These are phyloP conservation scores for Hypoxylon rubiginosum DNA, from an alignment of 2,329 filamentous ascomycete species.

Conservation along the genomic window DNA sequence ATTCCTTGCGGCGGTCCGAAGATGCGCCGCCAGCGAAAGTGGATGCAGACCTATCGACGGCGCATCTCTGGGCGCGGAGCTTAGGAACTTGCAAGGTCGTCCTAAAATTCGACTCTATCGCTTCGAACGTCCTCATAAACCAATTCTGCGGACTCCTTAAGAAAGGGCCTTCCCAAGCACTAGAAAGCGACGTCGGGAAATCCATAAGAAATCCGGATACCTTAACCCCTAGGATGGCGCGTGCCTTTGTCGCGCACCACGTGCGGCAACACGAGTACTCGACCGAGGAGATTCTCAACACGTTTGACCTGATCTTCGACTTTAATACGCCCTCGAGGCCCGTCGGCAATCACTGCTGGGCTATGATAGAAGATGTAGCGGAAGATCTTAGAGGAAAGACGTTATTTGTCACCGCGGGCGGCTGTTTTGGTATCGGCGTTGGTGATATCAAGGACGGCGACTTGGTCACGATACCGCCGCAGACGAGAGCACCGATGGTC, in stretches of 20 bases:
- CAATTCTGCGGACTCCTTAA: background rate
- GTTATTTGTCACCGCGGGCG: conserved; percentile 2
- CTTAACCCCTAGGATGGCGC: background rate
- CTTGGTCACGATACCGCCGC: background rate
- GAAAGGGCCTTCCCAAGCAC: background rate
- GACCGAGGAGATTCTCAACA: background rate
- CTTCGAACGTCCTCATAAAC: background rate
- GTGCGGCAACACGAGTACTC: background rate
- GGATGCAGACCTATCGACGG: background rate
- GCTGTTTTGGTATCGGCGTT: background rate
- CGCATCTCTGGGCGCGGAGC: conserved; percentile 2
- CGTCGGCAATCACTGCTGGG: background rate
- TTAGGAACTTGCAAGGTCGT: background rate
- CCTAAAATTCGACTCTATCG: background rate
- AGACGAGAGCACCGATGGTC: background rate
- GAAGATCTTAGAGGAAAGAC: background rate
- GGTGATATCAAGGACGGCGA: background rate
- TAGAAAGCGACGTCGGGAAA: background rate
- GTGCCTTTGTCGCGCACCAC: background rate
- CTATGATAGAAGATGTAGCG: background rate
- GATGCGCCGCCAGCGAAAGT: background rate
- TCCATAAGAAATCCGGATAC: background rate
- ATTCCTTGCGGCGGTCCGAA: background rate
- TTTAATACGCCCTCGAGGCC: background rate
- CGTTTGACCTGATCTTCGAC: conserved; percentile 1